Base-by-base conservation (phyloP, 169 alveolate species). In the Plasmodium inui region DNA sequence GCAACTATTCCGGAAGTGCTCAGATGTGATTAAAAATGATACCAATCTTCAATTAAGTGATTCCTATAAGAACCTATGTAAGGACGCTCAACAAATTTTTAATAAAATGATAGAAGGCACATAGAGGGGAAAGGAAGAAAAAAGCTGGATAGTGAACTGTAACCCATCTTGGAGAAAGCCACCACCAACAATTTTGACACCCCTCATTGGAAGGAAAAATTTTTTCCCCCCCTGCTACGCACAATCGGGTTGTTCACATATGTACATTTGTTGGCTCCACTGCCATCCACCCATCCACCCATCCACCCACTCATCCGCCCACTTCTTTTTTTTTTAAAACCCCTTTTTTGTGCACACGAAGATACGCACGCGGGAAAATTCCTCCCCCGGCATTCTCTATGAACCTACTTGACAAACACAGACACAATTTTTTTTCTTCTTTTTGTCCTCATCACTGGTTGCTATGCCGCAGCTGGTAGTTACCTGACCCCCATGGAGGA, bases 41-140 rank as follows among this genome's bases (percentile, higher is more conserved):
- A 19, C 44, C 6, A 28, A 70, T 34, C 22, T 91, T 14, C 92
- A 91, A 71, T 39, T 91, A 71, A 91, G 72, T 82, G 92, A 91
- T 82, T 46, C 26, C 32, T 91, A 91, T 55, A 81, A 81, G 39
- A 91, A 91, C 34, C 82, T 91, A 44, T 80, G 14, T 17, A 82
- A 82, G 12, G 95, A 91, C 4, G 71, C 85, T 28, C 82, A 39
- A 72, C 76, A 82, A 82, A 10, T 82, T 41, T 74, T 28, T 70
- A 34, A 70, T 72, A 82, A 67, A 44, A 70, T 91, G 74, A 19
- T 9, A 9, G 76, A n/a, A 67, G 37, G 3, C 6, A 67, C 37
- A 10, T 41, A 67, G 37, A 8, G 28, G 76, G 76, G 1, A 67
- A 5, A 22, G 41, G 39, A 67, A 2, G 30, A 28, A 67, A 2